Evolutionary conservation across 2,329 filamentous ascomycete species (phyloP).

Genomic region (Aurifilum marmelostoma): DNA sequence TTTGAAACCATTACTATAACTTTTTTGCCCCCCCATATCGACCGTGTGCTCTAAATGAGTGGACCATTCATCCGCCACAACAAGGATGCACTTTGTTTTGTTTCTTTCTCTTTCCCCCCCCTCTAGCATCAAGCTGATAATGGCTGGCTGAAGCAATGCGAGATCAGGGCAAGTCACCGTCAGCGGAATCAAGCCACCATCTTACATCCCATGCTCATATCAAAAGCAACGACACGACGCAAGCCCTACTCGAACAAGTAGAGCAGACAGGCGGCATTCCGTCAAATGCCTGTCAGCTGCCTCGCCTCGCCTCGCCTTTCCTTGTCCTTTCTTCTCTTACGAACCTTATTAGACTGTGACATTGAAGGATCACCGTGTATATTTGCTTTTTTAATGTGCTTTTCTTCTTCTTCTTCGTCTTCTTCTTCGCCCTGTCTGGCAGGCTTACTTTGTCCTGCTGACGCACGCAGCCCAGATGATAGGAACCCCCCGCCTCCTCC

Average conservation of each 20-base stretch:
- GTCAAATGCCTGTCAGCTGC: background rate
- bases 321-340: background rate
- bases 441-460: too few species aligned
- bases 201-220: conserved; percentile 3
- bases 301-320: background rate
- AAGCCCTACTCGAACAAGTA: background rate
- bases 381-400: background rate
- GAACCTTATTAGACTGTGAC: too few species aligned
- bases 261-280: background rate
- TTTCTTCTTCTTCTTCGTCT: too few species aligned
- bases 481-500: background rate
- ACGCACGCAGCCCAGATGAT: background rate
- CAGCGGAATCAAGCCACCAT: background rate
- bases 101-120: too few species aligned
- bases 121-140: background rate
- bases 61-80: background rate
- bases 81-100: background rate
- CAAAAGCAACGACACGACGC: conserved; percentile 6
- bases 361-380: too few species aligned
- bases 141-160: background rate
- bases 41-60: background rate
- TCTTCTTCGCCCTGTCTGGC: too few species aligned
- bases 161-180: background rate
- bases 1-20: background rate
- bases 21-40: too few species aligned